Percentiles rank a stretch among this genome's conserved stretches.
These are phyloP conservation scores for Trichoderma hamatum DNA, from an alignment of 2,329 filamentous ascomycete species.

Conservation along the genomic window DNA sequence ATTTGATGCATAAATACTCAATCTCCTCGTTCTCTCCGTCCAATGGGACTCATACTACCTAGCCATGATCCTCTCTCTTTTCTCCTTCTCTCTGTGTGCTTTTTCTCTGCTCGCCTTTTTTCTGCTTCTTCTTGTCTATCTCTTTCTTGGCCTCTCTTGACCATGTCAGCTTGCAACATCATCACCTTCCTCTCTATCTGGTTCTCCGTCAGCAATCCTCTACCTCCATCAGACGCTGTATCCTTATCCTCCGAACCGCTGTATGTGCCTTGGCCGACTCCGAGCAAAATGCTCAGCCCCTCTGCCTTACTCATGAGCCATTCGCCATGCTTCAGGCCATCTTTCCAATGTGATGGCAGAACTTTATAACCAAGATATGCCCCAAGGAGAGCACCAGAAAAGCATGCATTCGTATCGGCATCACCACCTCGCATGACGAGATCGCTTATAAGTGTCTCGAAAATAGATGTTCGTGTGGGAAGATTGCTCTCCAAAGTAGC, in stretches of 20 bases:
- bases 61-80: slow-evolving; percentile 25
- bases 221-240: slow-evolving; percentile 47
- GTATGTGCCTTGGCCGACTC: slow-evolving; percentile 42
- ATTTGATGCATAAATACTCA: not conserved
- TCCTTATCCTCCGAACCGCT: slow-evolving; percentile 44
- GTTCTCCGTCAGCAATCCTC: slow-evolving; percentile 42
- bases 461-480: slow-evolving; percentile 36
- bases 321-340: slow-evolving; percentile 48
- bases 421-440: slow-evolving; percentile 57
- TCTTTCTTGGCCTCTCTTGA: slow-evolving; percentile 35
- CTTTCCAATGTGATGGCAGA: slow-evolving; percentile 53
- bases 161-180: slow-evolving; percentile 40
- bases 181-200: slow-evolving; percentile 43
- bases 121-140: slow-evolving; percentile 33
- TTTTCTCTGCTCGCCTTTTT: slow-evolving; percentile 27
- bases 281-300: slow-evolving; percentile 44
- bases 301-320: slow-evolving; percentile 52
- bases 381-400: slow-evolving; percentile 54
- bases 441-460: slow-evolving; percentile 52
- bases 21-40: not conserved
- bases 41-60: not conserved
- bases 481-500: slow-evolving; percentile 29
- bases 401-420: slow-evolving; percentile 58
- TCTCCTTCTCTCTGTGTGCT: not conserved
- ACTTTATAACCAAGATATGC: slow-evolving; percentile 50